Evolutionary conservation across 345 rosid species (phyloP), one percentile per base, ranked within the genome.

Genomic region (Salix viminalis): DNA sequence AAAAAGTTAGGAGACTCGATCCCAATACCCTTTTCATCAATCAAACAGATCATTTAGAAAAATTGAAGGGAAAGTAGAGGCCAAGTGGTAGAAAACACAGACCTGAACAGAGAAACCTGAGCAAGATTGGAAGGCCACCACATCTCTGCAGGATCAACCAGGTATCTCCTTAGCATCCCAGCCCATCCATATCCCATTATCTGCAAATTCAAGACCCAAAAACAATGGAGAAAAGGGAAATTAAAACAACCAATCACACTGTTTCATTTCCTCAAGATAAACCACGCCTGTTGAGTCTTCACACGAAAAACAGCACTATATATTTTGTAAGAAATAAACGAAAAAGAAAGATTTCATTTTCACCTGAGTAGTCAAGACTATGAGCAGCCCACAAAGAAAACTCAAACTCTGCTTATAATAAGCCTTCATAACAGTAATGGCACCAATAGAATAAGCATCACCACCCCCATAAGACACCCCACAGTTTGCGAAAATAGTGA

Each of bases 111-210:
- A 76, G 99, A 94, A 81, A 96, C 99, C 82, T 96, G 99, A 77
- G 99, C 99, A 72, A 96, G 95, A 73, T 94, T 96, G 3, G 99
- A 71, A 58, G 99, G 99, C 99, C 99, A 96, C 99, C 99, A 96
- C 99, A 96, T 96, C 78, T 96, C 98, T 11, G 86, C 95, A 39
- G 99, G 99, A 85, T 96, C 93, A 73, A 96, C 99, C 77, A 96
- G 74, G 83, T 92, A 96, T 89, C 89, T 92, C 89, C 97, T 90
- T 19, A 96, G 82, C 89, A 96, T 88, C 52, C 99, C 99, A 79
- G 99, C 99, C 99, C 99, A 96, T 34, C 99, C 99, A 77, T 96
- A 96, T 5, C 99, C 99, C 84, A 96, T 60, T 36, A 96, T 65
- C 99, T 95, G 84, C 80, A 83, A 1, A 28, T 23, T 23, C 76